These are phyloP conservation scores for Crithidia expoeki DNA, from an alignment of 208 protist genomes.

Conservation along the genomic window DNA sequence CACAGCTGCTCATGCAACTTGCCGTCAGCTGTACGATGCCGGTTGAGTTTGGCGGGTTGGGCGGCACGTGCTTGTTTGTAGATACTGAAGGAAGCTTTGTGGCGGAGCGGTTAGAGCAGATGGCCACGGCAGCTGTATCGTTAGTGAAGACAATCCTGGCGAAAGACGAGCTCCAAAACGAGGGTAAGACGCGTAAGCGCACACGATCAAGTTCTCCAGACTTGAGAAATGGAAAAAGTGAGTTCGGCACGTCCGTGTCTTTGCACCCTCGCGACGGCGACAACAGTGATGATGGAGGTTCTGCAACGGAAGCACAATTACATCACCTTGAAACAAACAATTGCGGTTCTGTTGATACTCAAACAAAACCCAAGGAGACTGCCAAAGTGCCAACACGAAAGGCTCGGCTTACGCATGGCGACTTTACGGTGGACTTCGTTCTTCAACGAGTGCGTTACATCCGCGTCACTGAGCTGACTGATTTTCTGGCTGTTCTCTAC, in stretches of 20 bases:
- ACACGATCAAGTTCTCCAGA: too few species aligned
- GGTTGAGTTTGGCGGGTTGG: slow-evolving; percentile 65
- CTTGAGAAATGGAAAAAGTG: too few species aligned
- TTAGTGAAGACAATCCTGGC: slow-evolving; percentile 30
- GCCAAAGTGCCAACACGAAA: too few species aligned
- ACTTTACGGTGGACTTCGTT: slow-evolving; percentile 54
- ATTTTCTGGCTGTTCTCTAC: slow-evolving; percentile 69
- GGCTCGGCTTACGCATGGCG: neutral
- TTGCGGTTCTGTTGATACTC: too few species aligned
- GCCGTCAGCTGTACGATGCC: slow-evolving; percentile 81
- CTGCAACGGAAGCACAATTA: too few species aligned
- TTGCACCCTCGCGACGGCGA: too few species aligned
- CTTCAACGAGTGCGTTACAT: slow-evolving; percentile 71
- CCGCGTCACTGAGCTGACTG: slow-evolving; percentile 60
- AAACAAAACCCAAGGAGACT: too few species aligned
- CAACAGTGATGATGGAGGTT: too few species aligned
- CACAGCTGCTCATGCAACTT: slow-evolving; percentile 90
- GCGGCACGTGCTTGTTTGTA: slow-evolving; percentile 79
- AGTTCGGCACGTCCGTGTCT: too few species aligned
- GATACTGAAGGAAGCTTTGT: slow-evolving; percentile 94
- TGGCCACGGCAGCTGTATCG: slow-evolving; percentile 67
- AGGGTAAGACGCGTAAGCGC: neutral
- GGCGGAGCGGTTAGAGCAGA: slow-evolving; percentile 67
- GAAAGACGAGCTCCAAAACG: neutral
- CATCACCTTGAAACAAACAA: too few species aligned